phyloP scores from a whole-genome alignment of 805 yeast species.

The Teunomyces funiuensis region DNA sequence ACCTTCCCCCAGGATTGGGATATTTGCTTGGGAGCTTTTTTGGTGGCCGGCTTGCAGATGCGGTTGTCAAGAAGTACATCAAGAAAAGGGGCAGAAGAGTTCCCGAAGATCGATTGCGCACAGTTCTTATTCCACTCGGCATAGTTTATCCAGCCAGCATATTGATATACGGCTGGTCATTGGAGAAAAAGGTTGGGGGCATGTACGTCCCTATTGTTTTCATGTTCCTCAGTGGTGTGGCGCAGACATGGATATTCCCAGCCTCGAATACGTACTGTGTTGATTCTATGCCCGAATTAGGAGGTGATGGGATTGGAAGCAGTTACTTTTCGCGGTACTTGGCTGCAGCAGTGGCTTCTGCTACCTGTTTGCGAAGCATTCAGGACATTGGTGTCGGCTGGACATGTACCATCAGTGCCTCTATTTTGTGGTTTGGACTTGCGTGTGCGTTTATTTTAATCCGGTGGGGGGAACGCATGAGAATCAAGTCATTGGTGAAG shows the following conservation, averaged over 20 bases:
- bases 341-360: slow-evolving; percentile 53
- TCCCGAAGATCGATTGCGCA: slow-evolving; percentile 53
- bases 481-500: background rate
- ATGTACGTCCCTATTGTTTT: slow-evolving; percentile 52
- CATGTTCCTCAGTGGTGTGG: slow-evolving; percentile 49
- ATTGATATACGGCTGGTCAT: slow-evolving; percentile 54
- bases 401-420: slow-evolving; percentile 52
- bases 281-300: slow-evolving; percentile 54
- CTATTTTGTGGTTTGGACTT: slow-evolving; percentile 40
- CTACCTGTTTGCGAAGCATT: slow-evolving; percentile 47
- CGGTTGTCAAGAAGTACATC: slow-evolving; percentile 44
- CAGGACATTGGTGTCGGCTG: slow-evolving; percentile 55
- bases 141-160: slow-evolving; percentile 46
- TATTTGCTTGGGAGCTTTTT: slow-evolving; percentile 48
- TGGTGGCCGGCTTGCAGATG: slow-evolving; percentile 57
- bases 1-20: slow-evolving; percentile 59
- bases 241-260: slow-evolving; percentile 54
- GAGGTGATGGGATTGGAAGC: slow-evolving; percentile 56
- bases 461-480: background rate
- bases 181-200: slow-evolving; percentile 52
- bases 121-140: slow-evolving; percentile 40
- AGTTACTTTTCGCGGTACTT: slow-evolving; percentile 52
- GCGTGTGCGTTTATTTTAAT: slow-evolving; percentile 20
- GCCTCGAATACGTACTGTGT: slow-evolving; percentile 57
- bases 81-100: slow-evolving; percentile 43